These are phyloP conservation scores for Phialophora macrospora DNA, from an alignment of 2,329 filamentous ascomycete species.

Conservation along the genomic window DNA sequence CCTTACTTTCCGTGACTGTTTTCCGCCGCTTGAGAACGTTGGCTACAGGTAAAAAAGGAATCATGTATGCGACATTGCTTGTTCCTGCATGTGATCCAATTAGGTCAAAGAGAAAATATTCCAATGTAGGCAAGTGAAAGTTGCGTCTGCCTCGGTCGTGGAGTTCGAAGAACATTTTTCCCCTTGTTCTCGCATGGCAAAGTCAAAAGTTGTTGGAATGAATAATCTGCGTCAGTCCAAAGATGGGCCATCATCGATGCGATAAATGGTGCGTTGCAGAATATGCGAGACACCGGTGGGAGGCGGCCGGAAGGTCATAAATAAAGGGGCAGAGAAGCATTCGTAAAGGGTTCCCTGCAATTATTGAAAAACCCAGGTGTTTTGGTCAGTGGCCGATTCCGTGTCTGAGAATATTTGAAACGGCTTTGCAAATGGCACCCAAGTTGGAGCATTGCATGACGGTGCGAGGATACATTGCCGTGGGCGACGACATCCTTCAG, in stretches of 20 bases:
- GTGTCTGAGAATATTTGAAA: background rate
- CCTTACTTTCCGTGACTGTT: background rate
- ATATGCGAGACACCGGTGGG: background rate
- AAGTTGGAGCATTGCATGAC: slow-evolving; percentile 10
- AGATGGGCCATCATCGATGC: background rate
- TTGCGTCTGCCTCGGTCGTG: background rate
- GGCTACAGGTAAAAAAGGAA: background rate
- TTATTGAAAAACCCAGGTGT: background rate
- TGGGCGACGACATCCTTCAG: background rate
- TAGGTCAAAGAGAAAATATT: background rate
- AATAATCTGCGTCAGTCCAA: background rate
- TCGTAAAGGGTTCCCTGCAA: background rate
- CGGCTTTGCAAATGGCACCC: slow-evolving; percentile 1
- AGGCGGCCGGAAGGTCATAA: background rate
- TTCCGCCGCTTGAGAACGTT: background rate
- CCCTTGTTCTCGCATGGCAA: background rate
- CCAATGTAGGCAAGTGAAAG: slow-evolving; percentile 1
- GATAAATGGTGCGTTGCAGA: background rate
- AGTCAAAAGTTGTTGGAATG: background rate
- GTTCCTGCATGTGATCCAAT: background rate
- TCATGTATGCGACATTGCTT: background rate
- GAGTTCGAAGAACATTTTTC: background rate
- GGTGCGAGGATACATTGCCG: slow-evolving; percentile 4
- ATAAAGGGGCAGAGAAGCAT: background rate
- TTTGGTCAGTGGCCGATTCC: background rate